A percentile compares a stretch with the other conserved stretches of the same genome.
Conservation (phyloP, 345 rosid genomes). For the Camelina laxa region DNA sequence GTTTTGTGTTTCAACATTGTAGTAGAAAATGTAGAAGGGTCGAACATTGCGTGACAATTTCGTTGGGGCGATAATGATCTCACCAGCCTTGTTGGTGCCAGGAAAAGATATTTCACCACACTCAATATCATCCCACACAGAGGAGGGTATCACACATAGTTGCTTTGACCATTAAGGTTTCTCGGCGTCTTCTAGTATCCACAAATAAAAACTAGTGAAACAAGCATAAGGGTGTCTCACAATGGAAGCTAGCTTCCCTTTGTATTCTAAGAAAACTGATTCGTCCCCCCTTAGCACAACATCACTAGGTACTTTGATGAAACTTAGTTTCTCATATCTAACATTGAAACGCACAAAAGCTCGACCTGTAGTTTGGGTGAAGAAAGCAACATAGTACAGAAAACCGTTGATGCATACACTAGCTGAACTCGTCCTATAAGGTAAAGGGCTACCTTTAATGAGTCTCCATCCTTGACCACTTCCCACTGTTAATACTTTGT, state of each 20-base stretch:
- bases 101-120: not conserved
- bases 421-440: not conserved
- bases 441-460: not conserved
- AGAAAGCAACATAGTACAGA: not conserved
- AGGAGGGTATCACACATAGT: not conserved
- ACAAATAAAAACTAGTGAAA: conserved; percentile 1
- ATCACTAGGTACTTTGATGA: not conserved
- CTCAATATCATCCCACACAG: not conserved
- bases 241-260: conserved; percentile 25
- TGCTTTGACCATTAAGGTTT: conserved; percentile 27
- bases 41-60: not conserved
- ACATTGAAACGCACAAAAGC: conserved; percentile 7
- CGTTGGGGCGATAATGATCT: not conserved
- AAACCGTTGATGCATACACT: not conserved
- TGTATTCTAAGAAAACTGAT: not conserved
- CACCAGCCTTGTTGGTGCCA: conserved; percentile 26
- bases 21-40: conserved; percentile 28
- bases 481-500: not conserved
- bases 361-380: not conserved
- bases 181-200: conserved; percentile 14
- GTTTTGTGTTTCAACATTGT: not conserved
- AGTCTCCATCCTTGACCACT: not conserved
- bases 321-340: conserved; percentile 22
- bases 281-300: not conserved
- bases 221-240: not conserved